phyloP scores from a whole-genome alignment of 805 yeast genomes.

The Priceomyces fermenticarens region DNA sequence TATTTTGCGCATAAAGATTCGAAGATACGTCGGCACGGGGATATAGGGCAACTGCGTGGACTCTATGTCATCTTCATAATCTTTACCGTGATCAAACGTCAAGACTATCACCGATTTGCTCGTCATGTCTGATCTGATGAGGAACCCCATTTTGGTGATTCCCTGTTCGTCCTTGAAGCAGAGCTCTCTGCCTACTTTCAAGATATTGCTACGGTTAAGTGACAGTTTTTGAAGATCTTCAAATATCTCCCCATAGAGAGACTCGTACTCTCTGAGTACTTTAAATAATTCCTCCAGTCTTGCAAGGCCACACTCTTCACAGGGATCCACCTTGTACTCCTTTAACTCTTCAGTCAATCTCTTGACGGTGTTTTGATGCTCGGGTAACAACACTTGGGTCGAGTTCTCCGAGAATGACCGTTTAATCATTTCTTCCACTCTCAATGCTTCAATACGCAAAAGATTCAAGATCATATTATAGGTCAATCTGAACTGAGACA shows the following conservation, averaged over 20 bases:
- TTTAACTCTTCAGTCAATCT: conserved; percentile 47
- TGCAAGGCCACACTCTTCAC: conserved; percentile 33
- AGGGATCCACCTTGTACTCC: conserved; percentile 29
- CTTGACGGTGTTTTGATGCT: conserved; percentile 68
- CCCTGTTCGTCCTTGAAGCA: conserved; percentile 51
- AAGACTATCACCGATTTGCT: conserved; percentile 35
- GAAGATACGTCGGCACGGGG: conserved; percentile 30
- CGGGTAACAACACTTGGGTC: conserved; percentile 80
- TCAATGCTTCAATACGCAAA: conserved; percentile 86
- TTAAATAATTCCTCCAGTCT: conserved; percentile 47
- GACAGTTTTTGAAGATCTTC: conserved; percentile 47
- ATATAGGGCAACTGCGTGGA: conserved; percentile 34
- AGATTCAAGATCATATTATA: conserved; percentile 93
- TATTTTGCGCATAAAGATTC: conserved; percentile 34
- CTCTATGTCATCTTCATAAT: conserved; percentile 20
- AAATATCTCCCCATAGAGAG: conserved; percentile 44
- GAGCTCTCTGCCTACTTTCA: conserved; percentile 56
- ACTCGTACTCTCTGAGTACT: conserved; percentile 44
- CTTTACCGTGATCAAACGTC: conserved; percentile 43
- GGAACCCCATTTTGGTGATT: conserved; percentile 49
- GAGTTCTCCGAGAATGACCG: conserved; percentile 92
- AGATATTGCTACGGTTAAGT: conserved; percentile 39
- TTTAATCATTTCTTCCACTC: conserved; percentile 98
- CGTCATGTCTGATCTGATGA: conserved; percentile 42
- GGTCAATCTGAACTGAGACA: conserved; percentile 90